Evolutionary conservation across 805 yeast species (phyloP), one percentile per base, ranked within the genome.

Genomic region (Metschnikowia arizonensis): DNA sequence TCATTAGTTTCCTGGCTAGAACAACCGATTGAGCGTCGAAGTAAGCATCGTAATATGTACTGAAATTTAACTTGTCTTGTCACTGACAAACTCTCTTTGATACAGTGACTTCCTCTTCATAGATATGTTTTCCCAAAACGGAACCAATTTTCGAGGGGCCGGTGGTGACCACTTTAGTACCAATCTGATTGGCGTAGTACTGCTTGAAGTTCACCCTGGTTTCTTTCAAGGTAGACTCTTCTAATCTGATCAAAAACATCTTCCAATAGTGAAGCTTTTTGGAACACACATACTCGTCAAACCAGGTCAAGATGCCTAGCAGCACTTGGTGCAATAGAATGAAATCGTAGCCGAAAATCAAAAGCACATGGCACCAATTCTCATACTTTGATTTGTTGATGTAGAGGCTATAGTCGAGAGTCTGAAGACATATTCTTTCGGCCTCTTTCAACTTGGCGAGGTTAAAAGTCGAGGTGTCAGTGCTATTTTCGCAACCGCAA

Each of bases 341-440:
- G 41, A 71, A 71, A 50, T 71, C 75, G 50, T 71, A 71, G 12
- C 73, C 74, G 50, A 71, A 69, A 24, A 71, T 68, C 33, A 66
- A 54, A 23, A 71, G 57, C 33, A 69, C 60, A 49, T 71, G 69
- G 56, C 76, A 71, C 75, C 75, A 71, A 50, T 69, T 69, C 46
- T 69, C 73, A 56, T 77, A 82, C 32, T 69, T 68, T 18, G 62
- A 61, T 23, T 65, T 70, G 37, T 78, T 76, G 34, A 86, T 68
- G 60, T 74, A 77, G 25, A 83, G 59, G 33, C 77, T 68, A 68
- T 82, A 85, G 55, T 81, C 73, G 44, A 87, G 68, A 5, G 73
- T 61, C 31, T 64, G 58, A 50, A 87, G 72, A 17, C 84, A 68
- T 5, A 68, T 61, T 24, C 73, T 55, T 63, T 88, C 95, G 45